Conservation (phyloP, 495 filamentous ascomycete species). For the Jackrogersella multiformis region DNA sequence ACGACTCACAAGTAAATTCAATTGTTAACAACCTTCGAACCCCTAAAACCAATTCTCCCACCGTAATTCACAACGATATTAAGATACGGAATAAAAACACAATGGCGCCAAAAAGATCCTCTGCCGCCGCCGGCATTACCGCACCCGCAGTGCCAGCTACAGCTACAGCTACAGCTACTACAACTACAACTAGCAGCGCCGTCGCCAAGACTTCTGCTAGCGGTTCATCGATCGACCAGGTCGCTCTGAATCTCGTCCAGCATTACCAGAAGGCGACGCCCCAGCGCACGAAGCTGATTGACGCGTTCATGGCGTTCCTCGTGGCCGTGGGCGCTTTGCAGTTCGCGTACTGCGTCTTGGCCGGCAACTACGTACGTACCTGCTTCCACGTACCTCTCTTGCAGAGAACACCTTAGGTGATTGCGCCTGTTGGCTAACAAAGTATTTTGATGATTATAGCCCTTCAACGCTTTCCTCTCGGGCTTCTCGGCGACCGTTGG, state of each 20-base stretch:
- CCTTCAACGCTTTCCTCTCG: constrained; percentile 97
- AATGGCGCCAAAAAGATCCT: constrained; percentile 45
- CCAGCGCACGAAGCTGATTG: constrained; percentile 90
- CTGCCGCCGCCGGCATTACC: constrained; percentile 18
- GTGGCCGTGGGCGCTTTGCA: constrained; percentile 86
- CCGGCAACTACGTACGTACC: constrained; percentile 87
- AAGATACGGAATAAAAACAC: constrained; percentile 1
- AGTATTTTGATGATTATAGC: constrained; percentile 60
- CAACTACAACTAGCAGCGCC: constrained; percentile 19
- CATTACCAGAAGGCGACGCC: constrained; percentile 82
- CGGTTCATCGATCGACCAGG: constrained; percentile 49
- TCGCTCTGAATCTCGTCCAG: constrained; percentile 69
- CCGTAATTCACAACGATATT: neutral
- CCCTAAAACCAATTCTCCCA: constrained; percentile 2
- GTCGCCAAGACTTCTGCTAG: constrained; percentile 24
- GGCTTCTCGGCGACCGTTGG: constrained; percentile 96
- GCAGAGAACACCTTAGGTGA: neutral
- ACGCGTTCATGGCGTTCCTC: constrained; percentile 91
- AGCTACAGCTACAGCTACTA: neutral
- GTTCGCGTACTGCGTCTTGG: constrained; percentile 91
- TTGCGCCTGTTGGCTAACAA: constrained; percentile 21
- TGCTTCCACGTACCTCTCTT: neutral
- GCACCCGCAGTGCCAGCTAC: constrained; percentile 15
- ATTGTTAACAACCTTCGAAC: constrained; percentile 7
- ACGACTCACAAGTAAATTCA: constrained; percentile 15